Evolutionary conservation across 306 rosid genomes (phyloP).

Genomic region (Glycine tomentella): DNA sequence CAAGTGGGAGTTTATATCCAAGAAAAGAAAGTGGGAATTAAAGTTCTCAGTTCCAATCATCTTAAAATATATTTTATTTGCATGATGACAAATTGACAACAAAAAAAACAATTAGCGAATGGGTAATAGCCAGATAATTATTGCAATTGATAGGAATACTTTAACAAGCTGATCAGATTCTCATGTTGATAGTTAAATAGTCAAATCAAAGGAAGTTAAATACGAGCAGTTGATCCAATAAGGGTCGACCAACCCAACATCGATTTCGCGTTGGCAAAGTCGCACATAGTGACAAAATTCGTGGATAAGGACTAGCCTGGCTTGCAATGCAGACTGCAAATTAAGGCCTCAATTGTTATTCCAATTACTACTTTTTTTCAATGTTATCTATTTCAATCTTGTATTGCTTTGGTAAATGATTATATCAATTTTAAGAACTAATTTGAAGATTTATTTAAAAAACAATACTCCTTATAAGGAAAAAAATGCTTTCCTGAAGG

Average conservation of each 20-base stretch:
- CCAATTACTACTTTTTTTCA: too few relatives aligned
- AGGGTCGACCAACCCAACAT: neutral
- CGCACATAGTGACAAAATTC: neutral
- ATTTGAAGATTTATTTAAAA: neutral
- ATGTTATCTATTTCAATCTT: too few relatives aligned
- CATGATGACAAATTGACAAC: slow-evolving; percentile 14
- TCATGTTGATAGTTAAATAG: too few relatives aligned
- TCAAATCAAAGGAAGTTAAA: too few relatives aligned
- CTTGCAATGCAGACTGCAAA: neutral
- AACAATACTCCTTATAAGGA: neutral
- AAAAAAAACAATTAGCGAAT: neutral
- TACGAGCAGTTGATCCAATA: neutral
- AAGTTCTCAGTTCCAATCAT: neutral
- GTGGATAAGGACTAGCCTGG: neutral
- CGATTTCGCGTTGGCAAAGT: neutral
- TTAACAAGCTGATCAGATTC: too few relatives aligned
- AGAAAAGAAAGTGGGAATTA: neutral
- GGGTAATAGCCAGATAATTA: too few relatives aligned
- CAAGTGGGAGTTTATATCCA: neutral
- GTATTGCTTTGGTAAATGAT: too few relatives aligned
- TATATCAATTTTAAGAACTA: too few relatives aligned
- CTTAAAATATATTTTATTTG: neutral
- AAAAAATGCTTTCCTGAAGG: neutral
- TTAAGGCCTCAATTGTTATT: too few relatives aligned
- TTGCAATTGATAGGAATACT: too few relatives aligned